A percentile compares a stretch with the other conserved stretches of the same genome.
Evolutionary conservation across 345 rosid genomes (phyloP).

Genomic region (Rhizophora apiculata): DNA sequence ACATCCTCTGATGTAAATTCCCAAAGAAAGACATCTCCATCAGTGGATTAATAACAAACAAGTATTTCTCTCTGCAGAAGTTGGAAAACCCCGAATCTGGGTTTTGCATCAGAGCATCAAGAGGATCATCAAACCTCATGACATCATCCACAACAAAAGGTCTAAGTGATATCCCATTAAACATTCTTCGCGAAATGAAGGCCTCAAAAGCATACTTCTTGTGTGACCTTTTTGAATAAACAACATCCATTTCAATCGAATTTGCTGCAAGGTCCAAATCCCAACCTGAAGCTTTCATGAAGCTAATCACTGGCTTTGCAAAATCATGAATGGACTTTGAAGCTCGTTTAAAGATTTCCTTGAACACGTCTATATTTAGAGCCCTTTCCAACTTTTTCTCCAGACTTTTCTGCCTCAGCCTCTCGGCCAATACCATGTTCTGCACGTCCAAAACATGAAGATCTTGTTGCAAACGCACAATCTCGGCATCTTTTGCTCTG

Average conservation of each 20-base stretch:
- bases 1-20: constrained; percentile 58
- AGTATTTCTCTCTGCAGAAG: constrained; percentile 54
- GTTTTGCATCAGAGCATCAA: constrained; percentile 38
- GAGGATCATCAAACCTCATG: constrained; percentile 44
- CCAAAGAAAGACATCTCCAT: constrained; percentile 66
- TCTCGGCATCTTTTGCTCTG: constrained; percentile 39
- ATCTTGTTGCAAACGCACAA: constrained; percentile 27
- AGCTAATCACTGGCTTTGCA: constrained; percentile 54
- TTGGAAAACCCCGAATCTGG: constrained; percentile 48
- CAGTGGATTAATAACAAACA: constrained; percentile 50
- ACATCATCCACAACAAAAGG: constrained; percentile 36
- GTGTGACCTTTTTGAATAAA: constrained; percentile 39
- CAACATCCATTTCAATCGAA: constrained; percentile 41
- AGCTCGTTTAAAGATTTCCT: constrained; percentile 37
- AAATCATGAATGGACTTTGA: constrained; percentile 58
- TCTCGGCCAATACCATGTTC: constrained; percentile 33
- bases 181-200: constrained; percentile 58
- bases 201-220: constrained; percentile 70
- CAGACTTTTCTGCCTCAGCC: constrained; percentile 25
- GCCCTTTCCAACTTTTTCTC: constrained; percentile 18
- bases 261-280: constrained; percentile 46
- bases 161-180: constrained; percentile 33
- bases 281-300: constrained; percentile 69
- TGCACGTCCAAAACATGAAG: constrained; percentile 31
- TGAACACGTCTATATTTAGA: constrained; percentile 33